These are phyloP conservation scores for Termitomyces sp. DNA, from an alignment of 768 basidiomycete species.

Conservation along the genomic window DNA sequence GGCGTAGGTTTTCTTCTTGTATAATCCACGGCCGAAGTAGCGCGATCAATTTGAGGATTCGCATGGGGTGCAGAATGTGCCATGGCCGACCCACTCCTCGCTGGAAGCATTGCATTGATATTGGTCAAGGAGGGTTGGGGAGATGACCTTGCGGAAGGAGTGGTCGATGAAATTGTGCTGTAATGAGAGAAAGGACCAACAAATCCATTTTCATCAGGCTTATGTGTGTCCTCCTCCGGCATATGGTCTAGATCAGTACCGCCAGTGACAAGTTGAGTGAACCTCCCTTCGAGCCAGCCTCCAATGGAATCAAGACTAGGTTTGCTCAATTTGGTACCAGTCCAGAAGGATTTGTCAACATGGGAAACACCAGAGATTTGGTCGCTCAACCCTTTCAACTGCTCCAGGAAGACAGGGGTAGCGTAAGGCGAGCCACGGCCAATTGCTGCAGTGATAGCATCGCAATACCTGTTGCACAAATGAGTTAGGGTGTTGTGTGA, in stretches of 20 bases:
- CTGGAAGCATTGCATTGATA: conserved; percentile 40
- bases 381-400: conserved; percentile 75
- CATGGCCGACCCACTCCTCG: conserved; percentile 69
- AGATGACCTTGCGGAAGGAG: conserved; percentile 72
- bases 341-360: conserved; percentile 84
- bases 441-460: conserved; percentile 75
- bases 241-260: conserved; percentile 59
- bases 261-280: conserved; percentile 94
- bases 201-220: conserved; percentile 37
- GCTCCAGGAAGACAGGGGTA: conserved; percentile 62
- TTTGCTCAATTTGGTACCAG: conserved; percentile 79
- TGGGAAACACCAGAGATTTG: conserved; percentile 71
- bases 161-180: conserved; percentile 83
- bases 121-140: conserved; percentile 59
- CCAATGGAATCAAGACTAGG: conserved; percentile 91
- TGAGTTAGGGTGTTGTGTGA: background rate
- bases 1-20: conserved; percentile 50
- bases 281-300: conserved; percentile 86
- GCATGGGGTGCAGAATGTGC: conserved; percentile 46
- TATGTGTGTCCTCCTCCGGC: conserved; percentile 32
- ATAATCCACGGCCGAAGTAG: conserved; percentile 79
- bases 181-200: conserved; percentile 91
- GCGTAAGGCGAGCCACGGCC: conserved; percentile 63
- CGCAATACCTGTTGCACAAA: conserved; percentile 70
- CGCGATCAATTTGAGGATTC: conserved; percentile 60